Conservation (phyloP, 495 filamentous ascomycete genomes). For the Margaritispora aquatica region DNA sequence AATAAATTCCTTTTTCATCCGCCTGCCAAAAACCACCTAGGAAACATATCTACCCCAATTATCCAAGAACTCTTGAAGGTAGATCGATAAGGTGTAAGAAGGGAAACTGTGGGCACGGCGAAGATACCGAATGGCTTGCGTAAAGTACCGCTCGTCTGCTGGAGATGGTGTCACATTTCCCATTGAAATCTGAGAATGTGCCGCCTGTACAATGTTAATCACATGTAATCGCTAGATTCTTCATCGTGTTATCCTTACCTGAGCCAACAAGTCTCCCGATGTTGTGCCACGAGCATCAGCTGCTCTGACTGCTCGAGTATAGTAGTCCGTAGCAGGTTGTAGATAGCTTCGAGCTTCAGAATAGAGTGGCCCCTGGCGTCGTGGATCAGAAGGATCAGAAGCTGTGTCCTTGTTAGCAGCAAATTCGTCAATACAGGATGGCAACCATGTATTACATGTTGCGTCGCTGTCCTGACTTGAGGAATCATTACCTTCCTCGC, state of each 20-base stretch:
- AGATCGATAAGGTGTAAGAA: slow-evolving; percentile 34
- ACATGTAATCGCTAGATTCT: slow-evolving; percentile 14
- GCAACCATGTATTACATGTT: slow-evolving; percentile 15
- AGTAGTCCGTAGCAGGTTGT: slow-evolving; percentile 42
- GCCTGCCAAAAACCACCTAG: not conserved
- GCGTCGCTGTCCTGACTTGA: slow-evolving; percentile 28
- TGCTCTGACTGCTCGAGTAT: slow-evolving; percentile 34
- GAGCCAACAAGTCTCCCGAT: slow-evolving; percentile 35
- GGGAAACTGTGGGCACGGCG: slow-evolving; percentile 31
- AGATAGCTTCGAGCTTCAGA: slow-evolving; percentile 41
- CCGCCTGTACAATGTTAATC: slow-evolving; percentile 29
- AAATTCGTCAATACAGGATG: not conserved
- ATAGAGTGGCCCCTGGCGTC: slow-evolving; percentile 28
- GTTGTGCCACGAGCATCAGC: slow-evolving; percentile 29
- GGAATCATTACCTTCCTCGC: slow-evolving; percentile 30
- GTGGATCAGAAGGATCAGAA: slow-evolving; percentile 24
- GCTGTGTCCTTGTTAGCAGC: slow-evolving; percentile 28
- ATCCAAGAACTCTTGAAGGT: slow-evolving; percentile 42
- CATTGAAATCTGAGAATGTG: slow-evolving; percentile 46
- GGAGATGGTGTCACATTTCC: slow-evolving; percentile 42
- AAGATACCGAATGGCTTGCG: slow-evolving; percentile 39
- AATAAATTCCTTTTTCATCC: not conserved
- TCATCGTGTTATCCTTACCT: too few species aligned
- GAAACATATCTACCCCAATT: slow-evolving; percentile 33
- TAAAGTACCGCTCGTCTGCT: slow-evolving; percentile 37